phyloP scores from a whole-genome alignment of 1,139 yeast species.

The Wickerhamomyces sp. region DNA sequence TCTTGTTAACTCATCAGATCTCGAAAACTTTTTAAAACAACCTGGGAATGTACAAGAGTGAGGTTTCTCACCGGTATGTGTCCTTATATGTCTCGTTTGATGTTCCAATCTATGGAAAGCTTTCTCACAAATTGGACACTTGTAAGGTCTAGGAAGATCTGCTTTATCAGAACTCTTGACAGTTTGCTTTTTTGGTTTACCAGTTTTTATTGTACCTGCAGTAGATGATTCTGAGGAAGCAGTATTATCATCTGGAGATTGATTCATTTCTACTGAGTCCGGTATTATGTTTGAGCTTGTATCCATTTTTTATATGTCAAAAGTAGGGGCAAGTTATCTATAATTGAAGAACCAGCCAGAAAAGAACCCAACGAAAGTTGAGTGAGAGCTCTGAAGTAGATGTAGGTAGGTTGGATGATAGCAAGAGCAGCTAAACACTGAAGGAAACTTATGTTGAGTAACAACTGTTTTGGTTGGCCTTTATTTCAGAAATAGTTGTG shows the following conservation, averaged over 20 bases:
- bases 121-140: conserved; percentile 86
- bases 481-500: neutral
- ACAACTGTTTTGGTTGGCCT: too few species aligned
- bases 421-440: too few species aligned
- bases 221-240: neutral
- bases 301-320: neutral
- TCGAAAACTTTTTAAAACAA: conserved; percentile 76
- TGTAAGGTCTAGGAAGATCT: conserved; percentile 52
- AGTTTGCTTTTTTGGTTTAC: conserved; percentile 4
- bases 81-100: conserved; percentile 66
- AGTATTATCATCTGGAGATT: neutral
- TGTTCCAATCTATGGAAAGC: conserved; percentile 64
- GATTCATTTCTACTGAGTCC: neutral
- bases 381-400: neutral
- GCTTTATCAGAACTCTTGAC: conserved; percentile 9
- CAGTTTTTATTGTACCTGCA: neutral
- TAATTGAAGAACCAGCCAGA: neutral
- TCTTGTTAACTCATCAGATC: conserved; percentile 88
- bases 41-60: conserved; percentile 86
- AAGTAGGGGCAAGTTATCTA: neutral
- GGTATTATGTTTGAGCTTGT: neutral
- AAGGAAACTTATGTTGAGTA: too few species aligned
- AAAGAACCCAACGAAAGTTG: neutral
- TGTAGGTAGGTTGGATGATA: too few species aligned
- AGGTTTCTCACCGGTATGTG: conserved; percentile 87